These are phyloP conservation scores for Porcisia hertigi DNA, from an alignment of 208 protist species.

Conservation along the genomic window DNA sequence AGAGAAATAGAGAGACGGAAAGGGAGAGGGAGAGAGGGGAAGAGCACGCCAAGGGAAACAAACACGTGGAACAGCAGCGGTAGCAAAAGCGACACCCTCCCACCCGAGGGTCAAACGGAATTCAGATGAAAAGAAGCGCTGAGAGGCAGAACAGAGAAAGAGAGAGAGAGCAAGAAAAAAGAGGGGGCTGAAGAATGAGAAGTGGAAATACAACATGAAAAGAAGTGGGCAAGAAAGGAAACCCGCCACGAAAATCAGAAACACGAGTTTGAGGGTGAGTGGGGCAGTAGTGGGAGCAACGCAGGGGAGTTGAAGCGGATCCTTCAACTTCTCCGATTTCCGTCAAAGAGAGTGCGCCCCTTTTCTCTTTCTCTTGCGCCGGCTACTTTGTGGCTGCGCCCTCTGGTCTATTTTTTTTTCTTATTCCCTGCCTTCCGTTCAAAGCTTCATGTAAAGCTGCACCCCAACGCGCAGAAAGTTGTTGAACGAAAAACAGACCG, in stretches of 20 bases:
- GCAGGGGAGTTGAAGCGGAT: background rate
- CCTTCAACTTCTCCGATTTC: background rate
- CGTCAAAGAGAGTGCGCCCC: background rate
- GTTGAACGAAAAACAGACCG: background rate
- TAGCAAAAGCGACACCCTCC: no score
- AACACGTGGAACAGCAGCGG: no score
- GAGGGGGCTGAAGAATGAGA: background rate
- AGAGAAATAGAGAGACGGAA: background rate
- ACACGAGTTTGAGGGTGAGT: background rate
- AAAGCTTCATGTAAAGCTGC: background rate
- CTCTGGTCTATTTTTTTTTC: background rate
- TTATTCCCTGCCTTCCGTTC: background rate
- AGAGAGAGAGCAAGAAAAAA: background rate
- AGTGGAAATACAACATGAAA: no score
- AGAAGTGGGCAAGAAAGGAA: no score
- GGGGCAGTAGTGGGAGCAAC: background rate
- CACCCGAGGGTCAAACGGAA: no score
- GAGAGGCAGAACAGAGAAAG: background rate
- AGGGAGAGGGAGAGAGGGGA: no score
- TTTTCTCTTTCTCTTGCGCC: constrained; percentile 3
- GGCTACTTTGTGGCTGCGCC: background rate
- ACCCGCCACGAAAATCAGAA: background rate
- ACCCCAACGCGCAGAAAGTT: background rate
- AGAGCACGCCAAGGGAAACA: no score
- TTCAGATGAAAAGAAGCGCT: no score